A percentile compares a stretch with the other conserved stretches of the same genome.
phyloP scores from a whole-genome alignment of 495 filamentous ascomycete genomes.

The Daldinia decipiens region DNA sequence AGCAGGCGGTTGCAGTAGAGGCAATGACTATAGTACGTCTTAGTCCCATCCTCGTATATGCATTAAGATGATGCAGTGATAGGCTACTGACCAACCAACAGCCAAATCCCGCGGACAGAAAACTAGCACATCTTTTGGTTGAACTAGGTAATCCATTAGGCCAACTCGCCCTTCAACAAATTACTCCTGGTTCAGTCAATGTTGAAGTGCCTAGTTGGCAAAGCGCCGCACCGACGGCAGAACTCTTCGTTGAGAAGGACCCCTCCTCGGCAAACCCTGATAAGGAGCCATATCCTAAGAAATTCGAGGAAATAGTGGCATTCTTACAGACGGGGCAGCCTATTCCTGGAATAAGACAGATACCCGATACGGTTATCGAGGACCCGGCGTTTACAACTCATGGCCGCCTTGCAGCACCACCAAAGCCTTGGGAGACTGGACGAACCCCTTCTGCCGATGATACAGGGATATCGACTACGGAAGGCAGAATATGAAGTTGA shows the following conservation, averaged over 20 bases:
- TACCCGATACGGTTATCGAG: conserved; percentile 81
- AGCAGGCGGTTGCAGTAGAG: conserved; percentile 38
- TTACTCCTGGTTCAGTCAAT: conserved; percentile 17
- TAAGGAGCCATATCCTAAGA: conserved; percentile 76
- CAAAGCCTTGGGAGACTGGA: conserved; percentile 82
- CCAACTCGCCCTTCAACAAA: conserved; percentile 32
- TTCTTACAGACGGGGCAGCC: conserved; percentile 85
- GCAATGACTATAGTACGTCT: conserved; percentile 34
- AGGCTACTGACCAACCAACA: conserved; percentile 13
- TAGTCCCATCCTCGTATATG: not conserved
- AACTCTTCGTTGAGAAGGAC: conserved; percentile 49
- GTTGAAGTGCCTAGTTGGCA: conserved; percentile 55
- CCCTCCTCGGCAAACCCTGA: conserved; percentile 46
- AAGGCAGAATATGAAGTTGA: conserved; percentile 1
- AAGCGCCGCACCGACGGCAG: conserved; percentile 55
- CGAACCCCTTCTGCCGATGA: conserved; percentile 13
- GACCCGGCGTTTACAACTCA: conserved; percentile 55
- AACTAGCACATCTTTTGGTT: conserved; percentile 43
- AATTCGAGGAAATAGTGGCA: conserved; percentile 89
- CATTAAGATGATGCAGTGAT: not conserved
- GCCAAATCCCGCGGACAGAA: conserved; percentile 42
- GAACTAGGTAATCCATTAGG: conserved; percentile 42
- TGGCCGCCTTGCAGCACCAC: conserved; percentile 63
- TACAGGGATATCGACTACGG: not conserved
- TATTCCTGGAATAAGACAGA: conserved; percentile 89